Evolutionary conservation across 164 flowering plant species (phyloP).

Genomic region (Amborella trichopoda): DNA sequence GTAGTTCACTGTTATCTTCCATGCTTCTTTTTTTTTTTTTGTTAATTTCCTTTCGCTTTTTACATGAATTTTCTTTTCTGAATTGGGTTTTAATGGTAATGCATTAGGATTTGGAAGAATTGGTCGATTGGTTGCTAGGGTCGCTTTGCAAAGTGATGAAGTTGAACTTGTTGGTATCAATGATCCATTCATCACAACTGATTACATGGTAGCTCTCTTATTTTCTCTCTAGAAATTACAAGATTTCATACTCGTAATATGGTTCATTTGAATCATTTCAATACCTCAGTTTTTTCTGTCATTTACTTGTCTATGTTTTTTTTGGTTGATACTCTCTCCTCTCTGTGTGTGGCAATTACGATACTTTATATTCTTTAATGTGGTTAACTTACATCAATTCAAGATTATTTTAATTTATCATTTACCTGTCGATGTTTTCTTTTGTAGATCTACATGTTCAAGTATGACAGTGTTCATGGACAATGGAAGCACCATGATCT

Average conservation of each 20-base stretch:
- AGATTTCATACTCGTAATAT: too few relatives aligned
- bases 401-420: too few relatives aligned
- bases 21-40: not conserved
- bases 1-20: too few relatives aligned
- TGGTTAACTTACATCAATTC: too few relatives aligned
- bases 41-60: not conserved
- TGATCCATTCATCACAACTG: conserved; percentile 74
- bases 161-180: conserved; percentile 84
- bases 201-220: conserved; percentile 98
- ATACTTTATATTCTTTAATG: too few relatives aligned
- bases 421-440: too few relatives aligned
- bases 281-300: too few relatives aligned
- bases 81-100: not conserved
- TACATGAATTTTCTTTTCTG: conserved; percentile 5
- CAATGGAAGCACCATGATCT: conserved; percentile 72
- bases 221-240: too few relatives aligned
- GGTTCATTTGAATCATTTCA: too few relatives aligned
- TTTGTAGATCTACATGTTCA: conserved; percentile 75
- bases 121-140: conserved; percentile 76
- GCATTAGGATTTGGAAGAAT: conserved; percentile 79
- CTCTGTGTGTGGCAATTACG: too few relatives aligned
- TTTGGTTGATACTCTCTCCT: too few relatives aligned
- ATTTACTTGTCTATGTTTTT: too few relatives aligned
- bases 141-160: conserved; percentile 64
- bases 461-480: conserved; percentile 80